phyloP scores from a whole-genome alignment of 2,329 filamentous ascomycete species.

The Ophiocordyceps robertsii region DNA sequence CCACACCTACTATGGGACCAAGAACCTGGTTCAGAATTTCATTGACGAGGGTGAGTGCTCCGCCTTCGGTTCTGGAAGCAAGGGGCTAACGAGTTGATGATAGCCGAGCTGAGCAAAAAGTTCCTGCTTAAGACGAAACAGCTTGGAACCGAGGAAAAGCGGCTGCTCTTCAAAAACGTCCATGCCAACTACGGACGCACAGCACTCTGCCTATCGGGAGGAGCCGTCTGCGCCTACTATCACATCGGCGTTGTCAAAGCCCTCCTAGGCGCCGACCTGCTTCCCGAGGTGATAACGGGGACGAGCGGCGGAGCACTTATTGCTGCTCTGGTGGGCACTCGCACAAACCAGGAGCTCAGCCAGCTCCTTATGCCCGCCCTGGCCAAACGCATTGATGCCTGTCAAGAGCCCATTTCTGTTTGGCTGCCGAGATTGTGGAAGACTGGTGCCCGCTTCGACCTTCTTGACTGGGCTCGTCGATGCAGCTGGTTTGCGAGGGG shows the following conservation, averaged over 20 bases:
- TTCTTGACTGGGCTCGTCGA: conserved; percentile 75
- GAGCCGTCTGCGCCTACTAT: conserved; percentile 91
- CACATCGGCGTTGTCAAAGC: conserved; percentile 90
- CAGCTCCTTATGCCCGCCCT: conserved; percentile 74
- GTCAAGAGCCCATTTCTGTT: conserved; percentile 59
- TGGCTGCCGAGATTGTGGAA: conserved; percentile 82
- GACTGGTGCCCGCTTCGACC: conserved; percentile 89
- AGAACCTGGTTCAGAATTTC: conserved; percentile 81
- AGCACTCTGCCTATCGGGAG: conserved; percentile 83
- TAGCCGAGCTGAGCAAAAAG: conserved; percentile 51
- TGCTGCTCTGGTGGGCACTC: conserved; percentile 72
- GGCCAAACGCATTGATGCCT: conserved; percentile 74
- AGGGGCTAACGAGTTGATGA: no score
- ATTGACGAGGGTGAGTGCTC: conserved; percentile 67
- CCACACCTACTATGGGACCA: conserved; percentile 97
- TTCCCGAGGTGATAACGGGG: conserved; percentile 91
- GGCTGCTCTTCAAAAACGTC: conserved; percentile 72
- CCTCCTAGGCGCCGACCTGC: conserved; percentile 67
- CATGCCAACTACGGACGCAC: conserved; percentile 86
- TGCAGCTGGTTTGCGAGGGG: conserved; percentile 85
- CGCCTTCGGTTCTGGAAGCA: no score
- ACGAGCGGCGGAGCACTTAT: conserved; percentile 90
- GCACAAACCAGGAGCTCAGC: conserved; percentile 85
- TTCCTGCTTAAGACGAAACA: conserved; percentile 57
- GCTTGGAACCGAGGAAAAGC: conserved; percentile 60